Evolutionary conservation across 148 eudicot species (phyloP), one percentile per base, ranked within the genome.

Genomic region (Diospyros lotus): DNA sequence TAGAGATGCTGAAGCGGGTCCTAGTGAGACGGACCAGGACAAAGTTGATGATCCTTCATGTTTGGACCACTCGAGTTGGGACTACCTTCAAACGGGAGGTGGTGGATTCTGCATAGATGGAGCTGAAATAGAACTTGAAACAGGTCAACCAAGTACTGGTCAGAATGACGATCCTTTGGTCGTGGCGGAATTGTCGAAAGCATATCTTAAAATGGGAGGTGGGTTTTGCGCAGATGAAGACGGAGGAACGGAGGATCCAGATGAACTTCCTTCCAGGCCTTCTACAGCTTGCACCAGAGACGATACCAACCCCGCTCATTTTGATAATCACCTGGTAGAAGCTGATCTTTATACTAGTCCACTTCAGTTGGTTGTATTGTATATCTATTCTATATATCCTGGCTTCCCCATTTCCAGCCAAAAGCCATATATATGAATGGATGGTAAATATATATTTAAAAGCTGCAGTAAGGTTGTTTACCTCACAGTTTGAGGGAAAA

Each of bases 151-250:
- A 40, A 66, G 56, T 75, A 61, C 74, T 41, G 58, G 62, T 51
- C 82, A 77, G 60, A 77, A 52, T 56, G 82, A 60, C 71, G 78
- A 75, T 64, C 59, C 73, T 40, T 38, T 43, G 40, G 40, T 45
- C 41, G 79, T 73, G 61, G 80, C 52, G 42, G 85, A 84, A 53
- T 62, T 68, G 3, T 65, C 76, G 46, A 58, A 85, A 15, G 91
- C 85, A 18, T 87, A 85, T 81, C 87, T 92, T 66, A 76, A 82
- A 68, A 78, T 79, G 66, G 92, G 93, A 10, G 93, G 96, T 75
- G 98, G 98, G 45, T 91, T 94, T 81, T 88, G 97, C 81, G 61
- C 83, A 74, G 88, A 83, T 12, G 93, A 89, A 45, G 85, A 85
- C 67, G 87, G 66, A 40, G 78, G 64, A 53, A 73, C 81, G 45